Evolutionary conservation across 2,329 filamentous ascomycete genomes (phyloP), one percentile per base, ranked within the genome.

Genomic region (Colletotrichum orchidophilum): DNA sequence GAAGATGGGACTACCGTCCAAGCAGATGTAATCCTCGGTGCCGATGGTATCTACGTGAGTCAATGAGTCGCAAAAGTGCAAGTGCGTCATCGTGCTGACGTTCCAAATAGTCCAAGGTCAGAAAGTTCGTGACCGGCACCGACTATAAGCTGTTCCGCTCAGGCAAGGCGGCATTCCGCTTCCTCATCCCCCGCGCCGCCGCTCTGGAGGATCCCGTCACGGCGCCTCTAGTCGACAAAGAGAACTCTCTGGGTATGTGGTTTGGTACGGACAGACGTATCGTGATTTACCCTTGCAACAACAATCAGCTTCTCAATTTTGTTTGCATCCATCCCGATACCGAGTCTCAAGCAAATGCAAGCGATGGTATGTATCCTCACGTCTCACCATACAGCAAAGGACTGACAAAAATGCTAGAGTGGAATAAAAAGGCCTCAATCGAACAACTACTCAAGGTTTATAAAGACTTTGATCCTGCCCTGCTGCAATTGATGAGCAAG

Each of bases 91-190:
- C 3, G 6, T 33, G 27, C 52, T 71, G n/a, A 60, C 11, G 7
- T 7, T 1, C 11, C 12, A 8, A 49, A 27, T 75, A 75, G 74
- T 77, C 63, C 68, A 76, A 72, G 65, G 68, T 76, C 57, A 12
- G 81, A 73, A 52, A 74, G 71, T 72, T 70, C 0, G 70, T 80
- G 0, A 74, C 66, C 2, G 77, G 74, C 8, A 63, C 75, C 3
- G 62, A 66, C 0, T 58, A 75, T 33, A 78, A 78, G 8, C 79
- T 84, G 0, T 83, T 82, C 52, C 80, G 82, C 1, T 84, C 83
- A 1, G 88, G 87, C 11, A 88, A 88, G 75, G 87, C 84, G 60
- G 87, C 87, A 0, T 90, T 88, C 74, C 80, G 88, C 8, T 90
- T 89, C 76, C 74, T 89, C 35, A 81, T 90, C 0, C 81, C 85